Base-by-base conservation (phyloP, 495 filamentous ascomycete genomes). In the Penicillium egyptiacum region DNA sequence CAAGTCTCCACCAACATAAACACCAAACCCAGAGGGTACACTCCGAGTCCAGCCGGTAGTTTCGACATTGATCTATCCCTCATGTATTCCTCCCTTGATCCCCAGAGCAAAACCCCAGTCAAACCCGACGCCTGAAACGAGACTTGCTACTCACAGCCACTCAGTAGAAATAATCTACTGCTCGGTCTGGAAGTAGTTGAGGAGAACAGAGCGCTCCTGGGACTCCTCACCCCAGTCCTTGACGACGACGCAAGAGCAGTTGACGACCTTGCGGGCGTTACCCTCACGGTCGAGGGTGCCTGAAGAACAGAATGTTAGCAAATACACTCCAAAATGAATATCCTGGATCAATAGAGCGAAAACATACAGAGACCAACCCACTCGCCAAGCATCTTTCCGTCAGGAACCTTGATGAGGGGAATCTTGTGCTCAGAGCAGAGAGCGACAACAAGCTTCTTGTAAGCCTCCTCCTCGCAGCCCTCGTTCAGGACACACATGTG, bases 401-500 rank as follows among this genome's bases (percentile, higher is more conserved):
- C 94, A 71, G 93, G 92, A 60, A 98, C 93, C 88, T 98, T 97
- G 85, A 98, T 98, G 60, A 98, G 82, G 57, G 94, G 94, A 70
- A 98, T 98, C 86, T 96, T 94, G 82, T 98, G 94, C 83, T 98
- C 94, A 50, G 85, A 88, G 86, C 94, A 98, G 52, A 98, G 85
- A 62, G 94, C 94, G 60, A 98, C 90, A 63, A 98, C 93, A 48
- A 98, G 85, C 86, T 98, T 98, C 90, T 98, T 98, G 83, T 98
- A 98, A 61, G 94, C 93, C 83, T 98, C 94, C 85, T 98, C 95
- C 81, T 98, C 94, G 81, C 94, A 98, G 60, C 79, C 87, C 84
- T 98, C 94, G 83, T 98, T 98, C 56, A 98, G 85, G 66, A 98
- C 94, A 79, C 95, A 98, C 91, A 98, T 96, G 79, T 98, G 95